phyloP scores from a whole-genome alignment of 805 yeast genomes.

The Candida jianshihensis region DNA sequence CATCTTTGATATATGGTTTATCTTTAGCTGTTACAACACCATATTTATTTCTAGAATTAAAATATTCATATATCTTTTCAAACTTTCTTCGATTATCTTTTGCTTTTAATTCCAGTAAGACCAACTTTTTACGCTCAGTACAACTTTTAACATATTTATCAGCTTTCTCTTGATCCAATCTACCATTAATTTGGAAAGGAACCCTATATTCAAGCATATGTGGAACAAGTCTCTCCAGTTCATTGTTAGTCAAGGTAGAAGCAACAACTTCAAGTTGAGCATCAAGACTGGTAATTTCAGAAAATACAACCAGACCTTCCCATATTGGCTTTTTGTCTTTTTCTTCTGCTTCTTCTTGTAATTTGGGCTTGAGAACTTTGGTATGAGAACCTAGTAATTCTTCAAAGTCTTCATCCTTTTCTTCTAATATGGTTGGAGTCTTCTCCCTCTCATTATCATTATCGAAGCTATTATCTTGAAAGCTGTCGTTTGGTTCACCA shows the following conservation, averaged over 20 bases:
- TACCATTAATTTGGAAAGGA: slow-evolving; percentile 50
- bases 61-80: slow-evolving; percentile 25
- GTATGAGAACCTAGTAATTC: slow-evolving; percentile 22
- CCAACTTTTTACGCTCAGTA: slow-evolving; percentile 43
- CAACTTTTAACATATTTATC: slow-evolving; percentile 47
- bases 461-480: neutral
- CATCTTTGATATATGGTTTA: slow-evolving; percentile 37
- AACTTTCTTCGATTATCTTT: slow-evolving; percentile 16
- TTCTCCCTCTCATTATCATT: neutral
- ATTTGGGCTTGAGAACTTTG: slow-evolving; percentile 5
- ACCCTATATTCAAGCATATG: slow-evolving; percentile 21
- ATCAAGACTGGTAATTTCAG: slow-evolving; percentile 40
- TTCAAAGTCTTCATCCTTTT: slow-evolving; percentile 30
- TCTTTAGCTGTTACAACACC: slow-evolving; percentile 37
- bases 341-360: slow-evolving; percentile 6
- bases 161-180: slow-evolving; percentile 49
- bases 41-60: slow-evolving; percentile 29
- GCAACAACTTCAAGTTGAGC: slow-evolving; percentile 22
- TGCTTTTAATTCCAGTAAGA: slow-evolving; percentile 37
- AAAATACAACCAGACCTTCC: slow-evolving; percentile 43
- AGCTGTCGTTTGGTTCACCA: slow-evolving; percentile 16
- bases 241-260: slow-evolving; percentile 23
- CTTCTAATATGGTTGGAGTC: slow-evolving; percentile 6
- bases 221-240: slow-evolving; percentile 7
- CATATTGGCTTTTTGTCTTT: slow-evolving; percentile 28